Base-by-base conservation (phyloP, 805 yeast species). In the Wickerhamiella sorbophila region DNA sequence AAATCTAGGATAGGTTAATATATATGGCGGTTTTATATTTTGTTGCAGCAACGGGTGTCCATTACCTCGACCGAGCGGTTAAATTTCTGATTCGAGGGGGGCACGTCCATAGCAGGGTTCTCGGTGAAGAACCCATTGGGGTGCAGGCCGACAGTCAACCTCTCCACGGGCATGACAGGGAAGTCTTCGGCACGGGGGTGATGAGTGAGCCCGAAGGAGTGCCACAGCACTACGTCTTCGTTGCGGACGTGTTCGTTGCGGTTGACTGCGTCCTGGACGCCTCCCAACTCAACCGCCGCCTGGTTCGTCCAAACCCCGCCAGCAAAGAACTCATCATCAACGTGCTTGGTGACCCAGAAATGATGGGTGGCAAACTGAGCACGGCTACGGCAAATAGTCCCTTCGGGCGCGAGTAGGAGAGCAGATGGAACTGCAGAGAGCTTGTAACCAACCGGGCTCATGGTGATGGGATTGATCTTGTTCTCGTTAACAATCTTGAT, bases 231-330 rank as follows among this genome's bases (percentile, higher is more conserved):
- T 42, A 75, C 57, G 52, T 81, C 87, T 17, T 76, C 75, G 61
- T 80, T 71, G 18, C 58, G 78, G 52, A 77, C 71, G 31, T 78
- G 77, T 79, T 86, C 82, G 22, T 48, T 45, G 36, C 58, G 54
- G 4, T 45, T 48, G 3, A 53, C 51, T 18, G 54, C 53, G 33
- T 52, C 56, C n/a, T 43, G 31, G 9, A 48, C 50, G 33, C 58
- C 58, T 31, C 63, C 69, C 33, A 73, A 74, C 44, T 81, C 59
- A 57, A 84, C 85, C 42, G 70, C 70, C 5, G 87, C 76, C 64
- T 81, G 93, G 63, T 81, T 82, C 45, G 93, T 81, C 68, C 81
- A 80, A 58, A 79, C 88, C 59, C 93, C 93, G 44, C 86, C 87
- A 40, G 86, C 85, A 51, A 66, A 81, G 53, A 79, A 61, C 62